A percentile compares a stretch with the other conserved stretches of the same genome.
These are phyloP conservation scores for Paramecium tetraurelia DNA, from an alignment of 73 alveolate genomes.

Conservation along the genomic window DNA sequence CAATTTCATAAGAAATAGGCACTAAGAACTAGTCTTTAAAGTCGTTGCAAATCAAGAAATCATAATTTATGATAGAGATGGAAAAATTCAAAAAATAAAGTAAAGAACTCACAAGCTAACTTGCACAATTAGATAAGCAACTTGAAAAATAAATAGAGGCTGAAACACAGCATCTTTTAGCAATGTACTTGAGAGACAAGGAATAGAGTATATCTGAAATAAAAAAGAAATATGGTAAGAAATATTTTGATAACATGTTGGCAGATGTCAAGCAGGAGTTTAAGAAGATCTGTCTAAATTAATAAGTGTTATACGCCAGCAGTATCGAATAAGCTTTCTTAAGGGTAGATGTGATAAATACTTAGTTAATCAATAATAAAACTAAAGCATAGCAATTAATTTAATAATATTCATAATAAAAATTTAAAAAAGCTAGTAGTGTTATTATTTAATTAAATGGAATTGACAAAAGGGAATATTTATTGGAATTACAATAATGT, in stretches of 20 bases:
- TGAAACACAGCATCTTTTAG: constrained; percentile 7
- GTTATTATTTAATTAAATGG: background rate
- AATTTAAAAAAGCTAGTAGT: background rate
- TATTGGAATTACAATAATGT: background rate
- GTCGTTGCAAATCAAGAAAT: background rate
- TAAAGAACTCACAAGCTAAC: background rate
- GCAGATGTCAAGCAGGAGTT: constrained; percentile 7
- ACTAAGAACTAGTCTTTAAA: background rate
- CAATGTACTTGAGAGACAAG: constrained; percentile 29
- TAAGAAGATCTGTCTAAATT: background rate
- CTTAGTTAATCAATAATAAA: background rate
- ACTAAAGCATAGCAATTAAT: background rate
- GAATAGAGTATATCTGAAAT: background rate
- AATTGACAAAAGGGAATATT: constrained; percentile 35
- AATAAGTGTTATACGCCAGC: background rate
- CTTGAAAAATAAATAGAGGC: background rate
- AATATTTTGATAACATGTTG: constrained; percentile 13
- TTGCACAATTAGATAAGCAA: background rate
- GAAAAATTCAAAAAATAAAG: background rate
- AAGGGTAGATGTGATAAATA: background rate
- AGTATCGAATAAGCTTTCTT: background rate
- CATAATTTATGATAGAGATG: background rate
- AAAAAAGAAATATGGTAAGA: background rate
- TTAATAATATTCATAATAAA: background rate
- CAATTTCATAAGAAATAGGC: background rate